phyloP scores from a whole-genome alignment of 768 basidiomycete species.

The Amanita polypyramis region DNA sequence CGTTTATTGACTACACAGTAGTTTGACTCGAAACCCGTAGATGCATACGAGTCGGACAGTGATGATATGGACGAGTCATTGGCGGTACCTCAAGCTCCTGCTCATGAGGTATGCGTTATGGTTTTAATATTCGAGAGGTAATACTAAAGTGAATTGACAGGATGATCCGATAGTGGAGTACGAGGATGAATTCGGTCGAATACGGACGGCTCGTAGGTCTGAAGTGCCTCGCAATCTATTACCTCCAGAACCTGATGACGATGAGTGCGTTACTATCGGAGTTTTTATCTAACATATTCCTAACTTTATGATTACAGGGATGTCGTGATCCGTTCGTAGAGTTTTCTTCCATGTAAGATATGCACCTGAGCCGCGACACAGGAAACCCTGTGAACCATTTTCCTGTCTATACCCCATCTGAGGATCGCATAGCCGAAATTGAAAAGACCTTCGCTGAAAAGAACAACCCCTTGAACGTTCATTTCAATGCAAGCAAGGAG shows the following conservation, averaged over 20 bases:
- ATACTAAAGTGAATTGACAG: conserved; percentile 20
- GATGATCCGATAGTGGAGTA: conserved; percentile 78
- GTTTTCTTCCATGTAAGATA: not conserved
- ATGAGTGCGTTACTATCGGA: conserved; percentile 34
- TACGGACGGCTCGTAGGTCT: conserved; percentile 56
- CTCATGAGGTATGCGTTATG: conserved; percentile 27
- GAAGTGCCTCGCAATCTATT: conserved; percentile 67
- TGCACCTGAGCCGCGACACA: conserved; percentile 18
- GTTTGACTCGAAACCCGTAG: conserved; percentile 54
- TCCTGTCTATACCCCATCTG: conserved; percentile 79
- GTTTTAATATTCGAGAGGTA: not conserved
- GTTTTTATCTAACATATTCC: conserved; percentile 9
- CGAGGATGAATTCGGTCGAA: conserved; percentile 80
- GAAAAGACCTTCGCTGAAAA: conserved; percentile 59
- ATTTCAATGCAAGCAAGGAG: conserved; percentile 79
- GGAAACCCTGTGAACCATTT: conserved; percentile 81
- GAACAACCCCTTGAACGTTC: conserved; percentile 58
- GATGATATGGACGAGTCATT: conserved; percentile 76
- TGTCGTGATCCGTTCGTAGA: conserved; percentile 41
- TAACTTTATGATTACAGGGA: conserved; percentile 28
- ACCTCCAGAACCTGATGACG: conserved; percentile 34
- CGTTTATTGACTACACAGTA: conserved; percentile 15
- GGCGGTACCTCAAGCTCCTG: conserved; percentile 38
- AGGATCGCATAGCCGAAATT: conserved; percentile 69
- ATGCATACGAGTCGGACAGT: conserved; percentile 57